Evolutionary conservation across 2,329 filamentous ascomycete genomes (phyloP).

Genomic region (Paraphaeosphaeria sporulosa): DNA sequence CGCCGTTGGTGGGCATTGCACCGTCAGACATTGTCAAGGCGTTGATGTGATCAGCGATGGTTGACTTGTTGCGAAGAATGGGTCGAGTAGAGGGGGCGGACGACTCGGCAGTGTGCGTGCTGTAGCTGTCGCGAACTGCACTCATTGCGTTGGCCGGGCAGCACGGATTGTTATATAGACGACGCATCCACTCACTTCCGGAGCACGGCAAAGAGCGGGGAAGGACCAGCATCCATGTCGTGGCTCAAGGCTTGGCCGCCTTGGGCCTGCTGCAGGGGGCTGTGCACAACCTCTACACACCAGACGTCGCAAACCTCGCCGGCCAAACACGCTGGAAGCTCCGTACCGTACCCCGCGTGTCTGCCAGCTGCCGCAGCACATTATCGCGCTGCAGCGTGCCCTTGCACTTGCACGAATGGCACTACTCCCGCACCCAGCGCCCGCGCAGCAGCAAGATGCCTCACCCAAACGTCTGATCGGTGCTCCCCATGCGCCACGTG

Average conservation of each 20-base stretch:
- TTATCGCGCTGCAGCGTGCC: no score
- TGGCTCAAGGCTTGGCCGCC: slow-evolving; percentile 8
- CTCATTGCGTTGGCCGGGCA: slow-evolving; percentile 8
- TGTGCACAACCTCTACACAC: neutral
- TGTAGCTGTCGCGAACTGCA: slow-evolving; percentile 5
- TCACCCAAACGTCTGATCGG: neutral
- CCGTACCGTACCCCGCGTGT: neutral
- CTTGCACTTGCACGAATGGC: neutral
- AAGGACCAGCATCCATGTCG: slow-evolving; percentile 4
- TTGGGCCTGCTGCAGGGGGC: neutral
- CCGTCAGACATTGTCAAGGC: slow-evolving; percentile 42
- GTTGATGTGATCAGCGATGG: neutral
- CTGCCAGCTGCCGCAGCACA: neutral
- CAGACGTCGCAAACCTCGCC: neutral
- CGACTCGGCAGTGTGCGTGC: neutral
- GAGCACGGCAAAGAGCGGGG: slow-evolving; percentile 6
- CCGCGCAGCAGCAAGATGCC: neutral
- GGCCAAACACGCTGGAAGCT: neutral
- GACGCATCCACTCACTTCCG: neutral
- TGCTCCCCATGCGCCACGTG: slow-evolving; percentile 5
- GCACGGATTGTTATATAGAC: slow-evolving; percentile 14
- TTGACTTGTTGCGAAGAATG: slow-evolving; percentile 24
- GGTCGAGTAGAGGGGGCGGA: slow-evolving; percentile 36
- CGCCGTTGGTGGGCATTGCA: slow-evolving; percentile 46
- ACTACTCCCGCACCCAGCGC: neutral